Conservation (phyloP, 331 rosid species). For the Quercus phellos region DNA sequence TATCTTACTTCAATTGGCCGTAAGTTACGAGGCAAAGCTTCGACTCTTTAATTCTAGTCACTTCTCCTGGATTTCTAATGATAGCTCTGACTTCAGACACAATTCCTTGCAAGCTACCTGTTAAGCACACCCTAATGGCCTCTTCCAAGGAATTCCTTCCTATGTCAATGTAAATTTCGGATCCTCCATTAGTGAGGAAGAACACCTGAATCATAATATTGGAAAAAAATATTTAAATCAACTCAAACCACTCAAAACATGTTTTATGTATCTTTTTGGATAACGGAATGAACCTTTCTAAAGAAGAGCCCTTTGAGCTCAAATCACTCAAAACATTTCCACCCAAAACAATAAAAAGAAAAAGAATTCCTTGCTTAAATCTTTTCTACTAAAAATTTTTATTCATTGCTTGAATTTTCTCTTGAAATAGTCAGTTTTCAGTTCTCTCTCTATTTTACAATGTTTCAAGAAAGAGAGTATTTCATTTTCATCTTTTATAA, state of each 20-base stretch:
- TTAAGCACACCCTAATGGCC: conserved; percentile 39
- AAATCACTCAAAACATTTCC: background rate
- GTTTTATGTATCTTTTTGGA: no score
- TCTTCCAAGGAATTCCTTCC: conserved; percentile 53
- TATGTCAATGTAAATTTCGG: conserved; percentile 18
- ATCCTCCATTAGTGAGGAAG: conserved; percentile 51
- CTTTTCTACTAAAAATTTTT: background rate
- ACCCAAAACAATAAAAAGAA: background rate
- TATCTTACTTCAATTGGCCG: conserved; percentile 41
- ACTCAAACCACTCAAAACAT: background rate
- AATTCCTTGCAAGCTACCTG: conserved; percentile 46
- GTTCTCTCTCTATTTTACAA: background rate
- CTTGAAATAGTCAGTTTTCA: no score
- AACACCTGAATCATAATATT: conserved; percentile 28
- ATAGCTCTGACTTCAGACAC: conserved; percentile 42
- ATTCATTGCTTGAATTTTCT: background rate
- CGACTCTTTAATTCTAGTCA: conserved; percentile 29
- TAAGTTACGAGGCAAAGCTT: conserved; percentile 36
- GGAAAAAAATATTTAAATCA: background rate
- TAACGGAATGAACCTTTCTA: no score
- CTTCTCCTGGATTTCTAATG: conserved; percentile 31
- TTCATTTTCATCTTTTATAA: no score
- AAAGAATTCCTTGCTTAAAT: background rate
- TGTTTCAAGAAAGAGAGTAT: background rate
- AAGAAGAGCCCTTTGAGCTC: no score